Evolutionary conservation across 176 grass and related monocot species (phyloP).

Genomic region (Elymus sibiricus): DNA sequence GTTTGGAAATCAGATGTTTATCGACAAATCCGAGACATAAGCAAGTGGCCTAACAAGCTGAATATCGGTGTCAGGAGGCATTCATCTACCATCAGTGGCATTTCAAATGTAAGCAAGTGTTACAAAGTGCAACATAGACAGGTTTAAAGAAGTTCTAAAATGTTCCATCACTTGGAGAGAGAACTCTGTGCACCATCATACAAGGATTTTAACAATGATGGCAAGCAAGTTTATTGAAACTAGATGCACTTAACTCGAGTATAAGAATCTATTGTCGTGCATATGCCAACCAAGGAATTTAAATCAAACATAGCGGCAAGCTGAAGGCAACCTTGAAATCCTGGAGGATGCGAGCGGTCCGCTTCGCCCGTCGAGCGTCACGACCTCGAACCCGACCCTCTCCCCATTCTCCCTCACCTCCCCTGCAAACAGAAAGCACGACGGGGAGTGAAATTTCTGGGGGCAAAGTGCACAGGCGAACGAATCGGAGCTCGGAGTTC

Average conservation of each 20-base stretch:
- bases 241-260: background rate
- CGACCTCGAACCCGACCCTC: constrained; percentile 82
- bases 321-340: constrained; percentile 49
- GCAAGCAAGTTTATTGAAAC: background rate
- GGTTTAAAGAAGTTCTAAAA: background rate
- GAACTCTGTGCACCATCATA: background rate
- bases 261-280: background rate
- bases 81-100: background rate
- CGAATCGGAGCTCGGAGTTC: background rate
- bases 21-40: background rate
- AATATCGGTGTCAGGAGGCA: background rate
- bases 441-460: constrained; percentile 20
- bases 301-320: background rate
- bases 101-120: background rate
- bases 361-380: constrained; percentile 62
- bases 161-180: background rate
- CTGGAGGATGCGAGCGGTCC: constrained; percentile 68
- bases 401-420: constrained; percentile 72
- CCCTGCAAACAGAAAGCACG: constrained; percentile 30
- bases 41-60: background rate
- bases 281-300: background rate
- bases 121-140: background rate
- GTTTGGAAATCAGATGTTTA: background rate
- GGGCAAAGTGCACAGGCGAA: background rate
- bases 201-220: background rate